Percentiles rank a stretch among this genome's conserved stretches.
Evolutionary conservation across 2,329 filamentous ascomycete genomes (phyloP).

Genomic region (Sarocladium strictum): DNA sequence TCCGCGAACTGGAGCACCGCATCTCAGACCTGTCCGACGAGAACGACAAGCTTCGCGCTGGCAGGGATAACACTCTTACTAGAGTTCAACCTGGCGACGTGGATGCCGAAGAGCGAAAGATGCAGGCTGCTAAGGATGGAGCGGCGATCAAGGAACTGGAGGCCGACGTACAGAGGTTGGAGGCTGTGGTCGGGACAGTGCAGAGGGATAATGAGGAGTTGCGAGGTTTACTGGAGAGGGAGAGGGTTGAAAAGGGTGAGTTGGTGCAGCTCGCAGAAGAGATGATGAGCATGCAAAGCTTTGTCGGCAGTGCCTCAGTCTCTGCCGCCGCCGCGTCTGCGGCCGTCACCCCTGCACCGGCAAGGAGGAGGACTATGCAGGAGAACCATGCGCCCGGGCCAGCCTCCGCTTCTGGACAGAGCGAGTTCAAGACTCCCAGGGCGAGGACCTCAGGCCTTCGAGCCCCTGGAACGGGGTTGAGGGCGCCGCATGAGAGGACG

Average conservation of each 20-base stretch:
- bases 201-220: constrained; percentile 64
- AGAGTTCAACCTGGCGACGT: constrained; percentile 42
- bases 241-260: constrained; percentile 79
- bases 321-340: neutral
- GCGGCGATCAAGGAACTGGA: constrained; percentile 64
- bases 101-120: constrained; percentile 44
- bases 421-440: constrained; percentile 30
- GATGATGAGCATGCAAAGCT: constrained; percentile 66
- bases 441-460: constrained; percentile 47
- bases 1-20: constrained; percentile 68
- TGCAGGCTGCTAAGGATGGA: constrained; percentile 57
- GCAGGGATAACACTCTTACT: constrained; percentile 60
- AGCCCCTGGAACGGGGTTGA: constrained; percentile 48
- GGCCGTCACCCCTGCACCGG: neutral
- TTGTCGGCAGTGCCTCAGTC: constrained; percentile 22
- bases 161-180: constrained; percentile 69
- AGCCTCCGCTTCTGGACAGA: constrained; percentile 14
- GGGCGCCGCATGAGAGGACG: constrained; percentile 37
- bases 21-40: constrained; percentile 65
- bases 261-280: constrained; percentile 77
- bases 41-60: constrained; percentile 65
- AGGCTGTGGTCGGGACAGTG: constrained; percentile 64
- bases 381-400: constrained; percentile 18
- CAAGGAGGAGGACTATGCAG: neutral
- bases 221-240: constrained; percentile 60